Base-by-base conservation (phyloP, 441 rosid genomes). In the Bocquillonia castaneifolia region DNA sequence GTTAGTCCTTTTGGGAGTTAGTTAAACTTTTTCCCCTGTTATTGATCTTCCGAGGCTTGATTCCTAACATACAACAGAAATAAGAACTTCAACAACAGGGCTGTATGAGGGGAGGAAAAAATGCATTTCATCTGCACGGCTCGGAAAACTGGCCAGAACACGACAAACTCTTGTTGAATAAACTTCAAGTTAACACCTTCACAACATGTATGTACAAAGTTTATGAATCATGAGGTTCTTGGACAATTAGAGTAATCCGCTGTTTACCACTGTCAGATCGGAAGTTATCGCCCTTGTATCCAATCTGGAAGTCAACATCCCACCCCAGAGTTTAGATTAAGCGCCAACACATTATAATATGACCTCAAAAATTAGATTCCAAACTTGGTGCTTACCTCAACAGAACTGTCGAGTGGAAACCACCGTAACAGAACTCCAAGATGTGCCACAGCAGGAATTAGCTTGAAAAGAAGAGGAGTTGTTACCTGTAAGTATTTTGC, bases 401-500 rank as follows among this genome's bases (percentile, higher is more conserved):
- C 72, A 54, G 90, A 72, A 74, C 77, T 72, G 36, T 91, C 96
- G 0, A 91, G 87, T 15, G 95, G 81, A 74, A 89, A 93, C 99
- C 99, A 93, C 78, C 96, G 83, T 77, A 91, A 76, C 52, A 88
- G 83, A 76, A 91, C 89, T 52, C 97, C 97, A 39, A 91, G 92
- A 83, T 91, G 94, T 67, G 85, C 86, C 68, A 91, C 92, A 10
- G 93, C 97, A 0, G 97, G 97, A 74, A 91, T 91, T 74, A 91
- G 78, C 84, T 93, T 93, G 83, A 93, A 93, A 69, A 93, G 93
- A 78, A 93, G 85, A 62, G 99, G 91, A 6, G 97, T 93, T 5
- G 95, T 93, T 77, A 93, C 96, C 99, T 93, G 88, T 37, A 59
- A 63, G 20, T 37, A 42, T 17, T 25, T 56, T 40, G 17, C 25